A percentile compares a stretch with the other conserved stretches of the same genome.
These are phyloP conservation scores for Pseudocercospora eumusae DNA, from an alignment of 2,329 filamentous ascomycete genomes.

Conservation along the genomic window DNA sequence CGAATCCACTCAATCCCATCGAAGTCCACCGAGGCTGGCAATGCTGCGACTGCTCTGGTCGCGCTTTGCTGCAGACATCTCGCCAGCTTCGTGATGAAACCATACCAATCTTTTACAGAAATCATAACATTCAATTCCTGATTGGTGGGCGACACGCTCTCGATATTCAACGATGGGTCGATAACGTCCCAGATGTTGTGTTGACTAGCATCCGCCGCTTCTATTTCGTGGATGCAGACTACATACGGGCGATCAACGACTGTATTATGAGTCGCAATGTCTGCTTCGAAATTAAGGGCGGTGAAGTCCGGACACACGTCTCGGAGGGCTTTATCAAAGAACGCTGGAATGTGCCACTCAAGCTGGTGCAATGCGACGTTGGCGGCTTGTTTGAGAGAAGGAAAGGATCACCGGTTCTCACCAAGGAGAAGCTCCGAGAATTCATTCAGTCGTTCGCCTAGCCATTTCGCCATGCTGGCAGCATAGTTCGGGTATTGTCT, in stretches of 20 bases:
- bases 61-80: background rate
- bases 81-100: background rate
- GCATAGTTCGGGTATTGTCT: no score
- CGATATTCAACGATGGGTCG: background rate
- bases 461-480: background rate
- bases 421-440: background rate
- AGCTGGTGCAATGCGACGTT: background rate
- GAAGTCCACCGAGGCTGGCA: background rate
- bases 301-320: background rate
- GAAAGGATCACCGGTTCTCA: background rate
- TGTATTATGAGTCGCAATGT: slow-evolving; percentile 1
- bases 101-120: background rate
- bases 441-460: background rate
- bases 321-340: background rate
- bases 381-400: background rate
- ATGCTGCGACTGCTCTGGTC: background rate
- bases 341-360: background rate
- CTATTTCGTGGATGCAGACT: background rate
- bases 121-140: background rate
- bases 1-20: background rate
- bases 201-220: background rate
- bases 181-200: background rate
- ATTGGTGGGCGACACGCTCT: background rate
- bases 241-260: background rate
- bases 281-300: background rate